These are phyloP conservation scores for Mycena alexandri DNA, from an alignment of 768 basidiomycete species.

Conservation along the genomic window DNA sequence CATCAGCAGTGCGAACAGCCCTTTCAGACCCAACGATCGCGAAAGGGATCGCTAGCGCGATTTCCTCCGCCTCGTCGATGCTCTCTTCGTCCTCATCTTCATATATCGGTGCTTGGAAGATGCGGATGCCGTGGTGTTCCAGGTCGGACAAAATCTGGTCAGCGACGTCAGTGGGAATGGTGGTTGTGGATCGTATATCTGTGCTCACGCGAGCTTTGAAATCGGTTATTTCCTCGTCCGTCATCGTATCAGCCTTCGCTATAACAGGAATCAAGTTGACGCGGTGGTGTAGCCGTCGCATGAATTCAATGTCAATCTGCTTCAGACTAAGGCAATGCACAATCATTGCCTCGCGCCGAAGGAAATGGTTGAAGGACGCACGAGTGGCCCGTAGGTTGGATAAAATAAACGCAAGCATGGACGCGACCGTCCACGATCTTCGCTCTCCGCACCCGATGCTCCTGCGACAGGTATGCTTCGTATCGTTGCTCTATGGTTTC, in stretches of 20 bases:
- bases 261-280: conserved; percentile 99
- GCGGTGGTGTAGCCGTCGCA: conserved; percentile 95
- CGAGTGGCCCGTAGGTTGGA: conserved; percentile 98
- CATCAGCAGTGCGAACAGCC: conserved; percentile 84
- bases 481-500: conserved; percentile 98
- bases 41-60: conserved; percentile 97
- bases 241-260: conserved; percentile 97
- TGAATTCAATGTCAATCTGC: conserved; percentile 98
- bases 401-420: conserved; percentile 98
- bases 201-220: conserved; percentile 90
- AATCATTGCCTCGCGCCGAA: neutral
- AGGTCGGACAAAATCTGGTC: conserved; percentile 93
- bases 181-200: neutral
- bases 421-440: conserved; percentile 97
- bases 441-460: conserved; percentile 95
- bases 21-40: conserved; percentile 96
- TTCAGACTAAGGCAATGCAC: conserved; percentile 72
- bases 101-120: conserved; percentile 97
- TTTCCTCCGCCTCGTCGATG: conserved; percentile 95
- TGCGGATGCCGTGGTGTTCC: conserved; percentile 94
- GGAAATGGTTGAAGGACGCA: conserved; percentile 56
- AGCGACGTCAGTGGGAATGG: conserved; percentile 18
- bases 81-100: conserved; percentile 99
- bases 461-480: conserved; percentile 97
- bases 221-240: conserved; percentile 91